Percentiles rank a stretch among this genome's conserved stretches.
These are phyloP conservation scores for Castanopsis chinensis DNA, from an alignment of 306 rosid genomes.

Conservation along the genomic window DNA sequence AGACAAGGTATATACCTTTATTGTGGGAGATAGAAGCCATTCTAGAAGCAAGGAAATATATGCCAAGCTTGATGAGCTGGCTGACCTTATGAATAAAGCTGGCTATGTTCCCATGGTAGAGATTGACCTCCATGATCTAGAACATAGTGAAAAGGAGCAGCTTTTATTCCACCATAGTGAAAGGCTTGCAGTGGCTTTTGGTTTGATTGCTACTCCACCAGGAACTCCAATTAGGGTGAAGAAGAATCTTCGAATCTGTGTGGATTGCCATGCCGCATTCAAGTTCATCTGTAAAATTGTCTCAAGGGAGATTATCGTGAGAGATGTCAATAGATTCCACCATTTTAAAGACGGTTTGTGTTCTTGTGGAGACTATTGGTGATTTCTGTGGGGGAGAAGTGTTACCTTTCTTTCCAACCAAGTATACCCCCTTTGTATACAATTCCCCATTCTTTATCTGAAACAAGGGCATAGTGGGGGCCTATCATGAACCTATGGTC, in stretches of 20 bases:
- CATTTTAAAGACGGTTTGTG: constrained; percentile 82
- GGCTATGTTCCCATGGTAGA: constrained; percentile 80
- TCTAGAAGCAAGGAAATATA: constrained; percentile 68
- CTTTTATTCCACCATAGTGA: constrained; percentile 76
- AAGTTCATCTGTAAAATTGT: constrained; percentile 60
- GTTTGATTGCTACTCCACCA: constrained; percentile 65
- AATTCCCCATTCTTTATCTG: neutral
- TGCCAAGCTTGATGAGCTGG: constrained; percentile 65
- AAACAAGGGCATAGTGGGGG: neutral
- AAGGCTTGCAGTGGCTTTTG: constrained; percentile 90
- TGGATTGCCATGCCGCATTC: constrained; percentile 78
- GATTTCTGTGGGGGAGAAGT: constrained; percentile 15
- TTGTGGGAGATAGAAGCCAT: constrained; percentile 79
- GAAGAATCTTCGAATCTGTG: constrained; percentile 80
- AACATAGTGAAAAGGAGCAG: constrained; percentile 55
- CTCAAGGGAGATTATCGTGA: constrained; percentile 71
- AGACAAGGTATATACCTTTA: constrained; percentile 69
- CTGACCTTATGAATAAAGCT: constrained; percentile 54
- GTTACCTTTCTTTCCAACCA: neutral
- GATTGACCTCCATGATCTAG: constrained; percentile 79
- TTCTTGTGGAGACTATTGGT: constrained; percentile 96
- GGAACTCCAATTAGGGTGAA: constrained; percentile 77
- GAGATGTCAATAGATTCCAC: constrained; percentile 86
- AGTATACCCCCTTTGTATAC: neutral
- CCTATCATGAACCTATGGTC: neutral